These are phyloP conservation scores for Vickermania ingenoplastis DNA, from an alignment of 208 protist genomes.

Conservation along the genomic window DNA sequence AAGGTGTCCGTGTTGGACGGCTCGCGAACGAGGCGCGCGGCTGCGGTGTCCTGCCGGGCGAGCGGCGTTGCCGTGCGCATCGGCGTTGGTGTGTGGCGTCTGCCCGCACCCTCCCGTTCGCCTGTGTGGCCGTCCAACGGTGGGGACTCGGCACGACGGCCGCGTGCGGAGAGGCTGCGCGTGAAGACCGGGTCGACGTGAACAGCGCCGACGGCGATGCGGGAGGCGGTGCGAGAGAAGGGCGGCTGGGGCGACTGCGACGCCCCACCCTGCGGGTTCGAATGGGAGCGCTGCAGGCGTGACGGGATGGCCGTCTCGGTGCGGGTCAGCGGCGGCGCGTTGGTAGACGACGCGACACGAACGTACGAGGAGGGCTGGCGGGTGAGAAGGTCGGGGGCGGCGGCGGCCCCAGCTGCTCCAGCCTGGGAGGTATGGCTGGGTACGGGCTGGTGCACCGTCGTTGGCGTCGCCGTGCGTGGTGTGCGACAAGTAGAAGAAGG, in stretches of 20 bases:
- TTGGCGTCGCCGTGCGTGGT: neutral
- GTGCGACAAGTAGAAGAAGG: neutral
- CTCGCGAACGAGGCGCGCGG: neutral
- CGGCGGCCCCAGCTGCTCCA: neutral
- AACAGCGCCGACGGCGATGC: neutral
- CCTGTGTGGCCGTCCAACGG: neutral
- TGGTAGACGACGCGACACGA: neutral
- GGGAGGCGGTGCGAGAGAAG: neutral
- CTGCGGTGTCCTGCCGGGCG: neutral
- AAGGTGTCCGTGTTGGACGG: conserved; percentile 1
- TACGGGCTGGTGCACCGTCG: neutral
- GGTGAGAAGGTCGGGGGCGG: neutral
- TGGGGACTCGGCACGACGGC: neutral
- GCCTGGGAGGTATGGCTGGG: neutral
- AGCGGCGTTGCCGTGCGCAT: neutral
- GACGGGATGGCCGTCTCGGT: neutral
- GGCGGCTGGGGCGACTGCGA: too few relatives aligned
- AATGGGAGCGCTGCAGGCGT: neutral
- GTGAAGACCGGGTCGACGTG: neutral
- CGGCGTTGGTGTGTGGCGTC: neutral
- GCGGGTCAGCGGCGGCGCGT: neutral
- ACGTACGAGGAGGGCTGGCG: neutral
- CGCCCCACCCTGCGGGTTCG: too few relatives aligned
- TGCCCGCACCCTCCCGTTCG: neutral
- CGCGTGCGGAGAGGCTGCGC: neutral